Evolutionary conservation across 495 filamentous ascomycete species (phyloP).

Genomic region (Xylaria castorea): DNA sequence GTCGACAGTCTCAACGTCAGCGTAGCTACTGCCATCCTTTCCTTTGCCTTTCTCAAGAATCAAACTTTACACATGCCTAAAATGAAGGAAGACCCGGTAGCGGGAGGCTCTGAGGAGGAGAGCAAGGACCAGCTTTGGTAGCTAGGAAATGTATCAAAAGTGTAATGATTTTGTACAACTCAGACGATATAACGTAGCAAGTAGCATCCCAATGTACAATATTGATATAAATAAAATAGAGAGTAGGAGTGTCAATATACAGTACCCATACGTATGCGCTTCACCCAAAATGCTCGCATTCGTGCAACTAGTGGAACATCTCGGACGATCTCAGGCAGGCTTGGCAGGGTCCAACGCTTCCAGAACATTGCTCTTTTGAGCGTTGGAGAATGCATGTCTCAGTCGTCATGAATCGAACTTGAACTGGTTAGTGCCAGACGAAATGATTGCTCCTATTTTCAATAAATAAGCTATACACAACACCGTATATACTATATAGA

Average conservation of each 20-base stretch:
- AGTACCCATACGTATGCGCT: too few relatives aligned
- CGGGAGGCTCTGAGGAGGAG: slow-evolving; percentile 28
- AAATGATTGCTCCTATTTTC: not conserved
- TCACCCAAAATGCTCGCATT: not conserved
- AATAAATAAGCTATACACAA: not conserved
- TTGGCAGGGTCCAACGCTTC: slow-evolving; percentile 13
- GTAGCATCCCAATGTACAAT: slow-evolving; percentile 12
- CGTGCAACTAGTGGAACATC: not conserved
- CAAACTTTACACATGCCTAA: slow-evolving; percentile 31
- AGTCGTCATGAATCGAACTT: not conserved
- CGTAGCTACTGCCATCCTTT: slow-evolving; percentile 80
- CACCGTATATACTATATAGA: not conserved
- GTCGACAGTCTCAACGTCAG: slow-evolving; percentile 91
- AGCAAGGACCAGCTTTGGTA: slow-evolving; percentile 36
- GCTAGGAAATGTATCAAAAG: not conserved
- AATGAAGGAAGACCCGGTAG: slow-evolving; percentile 32
- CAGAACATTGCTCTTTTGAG: slow-evolving; percentile 11
- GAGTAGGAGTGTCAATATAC: not conserved
- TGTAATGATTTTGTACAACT: slow-evolving; percentile 13
- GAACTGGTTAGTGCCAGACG: not conserved
- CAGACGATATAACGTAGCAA: not conserved
- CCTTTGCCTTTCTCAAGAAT: slow-evolving; percentile 60
- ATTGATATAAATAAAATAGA: not conserved
- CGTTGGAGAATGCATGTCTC: not conserved
- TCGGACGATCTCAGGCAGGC: not conserved